Conservation (phyloP, 192 early-diverging fungal genomes). For the Borealophlyctis nickersoniae region DNA sequence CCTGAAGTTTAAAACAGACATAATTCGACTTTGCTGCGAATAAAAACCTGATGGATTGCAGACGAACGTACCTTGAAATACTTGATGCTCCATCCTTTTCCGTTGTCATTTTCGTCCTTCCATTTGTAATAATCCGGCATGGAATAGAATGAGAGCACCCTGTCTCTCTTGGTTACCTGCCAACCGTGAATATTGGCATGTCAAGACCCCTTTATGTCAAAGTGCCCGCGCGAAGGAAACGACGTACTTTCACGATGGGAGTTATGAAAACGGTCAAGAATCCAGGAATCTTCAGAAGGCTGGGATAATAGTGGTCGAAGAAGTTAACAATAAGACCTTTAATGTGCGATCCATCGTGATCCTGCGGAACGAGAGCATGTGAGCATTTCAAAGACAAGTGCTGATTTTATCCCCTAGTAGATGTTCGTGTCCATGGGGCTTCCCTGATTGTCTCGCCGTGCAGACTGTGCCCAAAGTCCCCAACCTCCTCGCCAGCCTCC, state of each 20-base stretch:
- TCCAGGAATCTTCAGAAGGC: conserved; percentile 80
- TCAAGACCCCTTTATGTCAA: not conserved
- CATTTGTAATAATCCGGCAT: conserved; percentile 90
- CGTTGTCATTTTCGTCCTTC: conserved; percentile 67
- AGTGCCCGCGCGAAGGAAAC: too few species aligned
- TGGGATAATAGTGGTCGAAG: conserved; percentile 91
- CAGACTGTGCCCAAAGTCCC: too few species aligned
- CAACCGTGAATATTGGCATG: conserved; percentile 3
- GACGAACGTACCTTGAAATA: conserved; percentile 81
- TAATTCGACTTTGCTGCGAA: not conserved
- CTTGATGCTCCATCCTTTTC: conserved; percentile 81
- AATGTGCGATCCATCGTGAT: conserved; percentile 91
- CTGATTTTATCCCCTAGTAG: too few species aligned
- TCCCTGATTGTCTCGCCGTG: too few species aligned
- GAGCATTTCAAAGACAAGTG: not conserved
- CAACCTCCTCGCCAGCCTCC: too few species aligned
- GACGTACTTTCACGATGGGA: conserved; percentile 82
- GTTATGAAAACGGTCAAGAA: conserved; percentile 97
- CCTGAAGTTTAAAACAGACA: conserved; percentile 39
- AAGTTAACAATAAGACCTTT: conserved; percentile 97
- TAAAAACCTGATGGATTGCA: not conserved
- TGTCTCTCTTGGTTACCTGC: conserved; percentile 55
- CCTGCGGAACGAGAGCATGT: conserved; percentile 20
- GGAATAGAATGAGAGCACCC: conserved; percentile 79
- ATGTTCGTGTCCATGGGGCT: too few species aligned